Base-by-base conservation (phyloP, 805 yeast genomes). In the Saturnispora silvae region DNA sequence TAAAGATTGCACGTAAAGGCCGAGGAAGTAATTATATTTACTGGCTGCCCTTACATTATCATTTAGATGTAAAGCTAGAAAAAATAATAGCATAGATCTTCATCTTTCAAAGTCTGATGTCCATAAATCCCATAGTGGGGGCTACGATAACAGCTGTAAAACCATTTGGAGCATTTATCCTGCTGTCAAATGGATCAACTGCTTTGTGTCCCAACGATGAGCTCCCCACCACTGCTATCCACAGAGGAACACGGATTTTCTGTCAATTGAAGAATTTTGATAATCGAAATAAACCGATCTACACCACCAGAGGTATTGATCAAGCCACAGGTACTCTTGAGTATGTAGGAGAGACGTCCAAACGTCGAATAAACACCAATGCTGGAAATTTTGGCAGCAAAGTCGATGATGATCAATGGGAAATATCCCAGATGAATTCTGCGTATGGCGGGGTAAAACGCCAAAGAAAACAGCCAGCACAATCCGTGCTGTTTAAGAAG, bases 141-240 rank as follows among this genome's bases (percentile, higher is more conserved):
- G 96, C 94, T 0, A 56, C 45, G 19, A 79, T 89, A 3, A 65
- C 64, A 33, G 72, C 70, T 31, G 47, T 82, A 1, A 74, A 75
- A 30, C 55, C 69, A 2, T 87, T 75, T 57, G 96, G 97, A 1
- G 94, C n/a, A n/a, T 25, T 71, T 8, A 53, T 87, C 1, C 72
- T 35, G 1, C 33, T 32, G 7, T 29, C 34, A n/a, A 11, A 33
- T n/a, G 20, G 28, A 33, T 75, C 62, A n/a, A n/a, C n/a, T 47
- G 95, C 94, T 0, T 61, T 87, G 14, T 77, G 87, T 27, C 96
- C 87, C 51, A 67, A 81, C 0, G 83, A 95, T 1, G 79, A 76
- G 30, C 64, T 87, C 23, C 63, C 72, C 4, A 30, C 42, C 1
- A 51, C 52, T 8, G 8, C 8, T n/a, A 45, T 60, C 3, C 59